These are phyloP conservation scores for Tetragonia tetragonoides DNA, from an alignment of 148 eudicot genomes.

Conservation along the genomic window DNA sequence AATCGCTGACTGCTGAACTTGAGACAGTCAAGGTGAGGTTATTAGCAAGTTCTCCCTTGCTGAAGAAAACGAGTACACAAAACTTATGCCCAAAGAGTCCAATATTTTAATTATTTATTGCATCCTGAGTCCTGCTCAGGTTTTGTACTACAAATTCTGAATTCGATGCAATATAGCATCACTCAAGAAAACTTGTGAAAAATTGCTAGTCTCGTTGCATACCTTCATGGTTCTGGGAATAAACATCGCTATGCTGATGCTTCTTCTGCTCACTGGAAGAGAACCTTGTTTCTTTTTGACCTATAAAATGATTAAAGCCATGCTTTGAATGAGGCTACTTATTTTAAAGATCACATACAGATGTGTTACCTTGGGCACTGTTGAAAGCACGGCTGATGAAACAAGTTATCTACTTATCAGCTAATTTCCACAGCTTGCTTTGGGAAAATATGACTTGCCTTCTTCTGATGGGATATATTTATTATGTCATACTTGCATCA, in stretches of 20 bases:
- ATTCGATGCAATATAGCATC: not conserved
- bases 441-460: too few species aligned
- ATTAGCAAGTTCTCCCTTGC: not conserved
- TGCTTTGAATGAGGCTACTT: not conserved
- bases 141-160: not conserved
- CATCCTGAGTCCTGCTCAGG: too few species aligned
- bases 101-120: too few species aligned
- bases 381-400: not conserved
- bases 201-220: not conserved
- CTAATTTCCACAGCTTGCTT: not conserved
- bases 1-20: conserved; percentile 40
- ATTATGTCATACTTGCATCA: not conserved
- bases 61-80: not conserved
- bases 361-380: not conserved
- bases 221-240: not conserved
- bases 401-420: not conserved
- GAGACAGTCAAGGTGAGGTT: conserved; percentile 37
- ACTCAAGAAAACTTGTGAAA: not conserved
- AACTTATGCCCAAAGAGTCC: too few species aligned
- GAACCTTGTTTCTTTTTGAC: not conserved
- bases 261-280: not conserved
- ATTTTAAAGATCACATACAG: not conserved
- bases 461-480: not conserved
- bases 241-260: not conserved
- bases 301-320: not conserved